Evolutionary conservation across 1,139 yeast genomes (phyloP), one percentile per base, ranked within the genome.

Genomic region (Kodamaea plutei): DNA sequence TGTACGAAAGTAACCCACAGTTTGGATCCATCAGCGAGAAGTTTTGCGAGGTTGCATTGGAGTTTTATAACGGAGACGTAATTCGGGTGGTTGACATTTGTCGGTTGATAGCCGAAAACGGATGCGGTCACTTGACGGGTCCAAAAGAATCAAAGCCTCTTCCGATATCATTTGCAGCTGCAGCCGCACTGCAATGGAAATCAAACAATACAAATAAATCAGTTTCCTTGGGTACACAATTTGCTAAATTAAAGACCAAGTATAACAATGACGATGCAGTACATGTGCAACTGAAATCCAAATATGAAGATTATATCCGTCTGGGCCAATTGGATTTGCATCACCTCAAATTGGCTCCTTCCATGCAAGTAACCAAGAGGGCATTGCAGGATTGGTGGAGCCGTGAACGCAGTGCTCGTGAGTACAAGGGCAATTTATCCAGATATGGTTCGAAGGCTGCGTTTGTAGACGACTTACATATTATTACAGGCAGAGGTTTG

Each of bases 401-500:
- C 2, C 52, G 54, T 15, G 85, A 79, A 46, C 25, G 59, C 23
- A 40, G 46, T 6, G 46, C 49, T 21, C 52, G 84, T 30, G 65
- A 64, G 28, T 29, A 52, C 4, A 54, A 61, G 16, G 74, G 75
- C 2, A 55, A 52, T 11, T 33, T 64, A 18, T 48, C 56, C 7
- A 47, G 53, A 21, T 58, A 48, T 33, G 59, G 64, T 2, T 31
- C 52, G 3, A 42, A 37, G 18, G 70, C 63, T 2, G 30, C 38
- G 18, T 51, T 63, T 48, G 64, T 67, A 1, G 55, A 50, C 2
- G 64, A 66, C 0, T 43, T 77, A 9, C 44, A 40, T 3, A 51
- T 79, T 0, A 54, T 78, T 3, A 77, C 84, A 0, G 87, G 87
- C 0, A 51, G 83, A 36, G 87, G 87, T 0, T 45, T 77, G 8